Evolutionary conservation across 768 basidiomycete species (phyloP).

Genomic region (Chalciporus piperatus): DNA sequence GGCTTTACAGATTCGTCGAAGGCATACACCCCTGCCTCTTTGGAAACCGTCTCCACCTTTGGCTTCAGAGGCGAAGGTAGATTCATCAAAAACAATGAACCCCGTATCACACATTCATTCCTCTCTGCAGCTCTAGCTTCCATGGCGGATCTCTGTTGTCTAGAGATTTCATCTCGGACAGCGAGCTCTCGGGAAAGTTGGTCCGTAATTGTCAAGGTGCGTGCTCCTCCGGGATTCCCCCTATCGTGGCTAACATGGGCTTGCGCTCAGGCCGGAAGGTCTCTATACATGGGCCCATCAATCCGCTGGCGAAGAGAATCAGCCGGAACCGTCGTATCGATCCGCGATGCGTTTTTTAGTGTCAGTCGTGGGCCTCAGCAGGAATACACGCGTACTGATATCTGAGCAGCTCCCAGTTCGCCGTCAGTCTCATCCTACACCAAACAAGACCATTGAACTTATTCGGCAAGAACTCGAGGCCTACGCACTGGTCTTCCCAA

Average conservation of each 20-base stretch:
- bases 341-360: constrained; percentile 90
- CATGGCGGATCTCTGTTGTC: constrained; percentile 69
- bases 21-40: constrained; percentile 47
- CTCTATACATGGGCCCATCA: constrained; percentile 69
- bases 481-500: constrained; percentile 70
- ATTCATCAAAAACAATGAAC: constrained; percentile 1
- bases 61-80: constrained; percentile 94
- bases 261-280: constrained; percentile 53
- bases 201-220: constrained; percentile 78
- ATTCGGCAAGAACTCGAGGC: constrained; percentile 71
- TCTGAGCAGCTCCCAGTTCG: constrained; percentile 71
- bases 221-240: constrained; percentile 4
- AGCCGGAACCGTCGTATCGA: constrained; percentile 75
- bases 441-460: constrained; percentile 58
- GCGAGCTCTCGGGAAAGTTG: constrained; percentile 58
- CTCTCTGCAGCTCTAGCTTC: constrained; percentile 70
- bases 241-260: background rate
- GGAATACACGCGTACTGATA: constrained; percentile 3
- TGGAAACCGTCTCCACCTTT: constrained; percentile 62
- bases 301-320: constrained; percentile 71
- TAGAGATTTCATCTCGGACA: constrained; percentile 85
- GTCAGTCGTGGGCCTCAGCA: constrained; percentile 40
- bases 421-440: constrained; percentile 63
- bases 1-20: constrained; percentile 66
- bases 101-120: constrained; percentile 8